Conservation (phyloP, 768 basidiomycete species). For the Phaffia australis region DNA sequence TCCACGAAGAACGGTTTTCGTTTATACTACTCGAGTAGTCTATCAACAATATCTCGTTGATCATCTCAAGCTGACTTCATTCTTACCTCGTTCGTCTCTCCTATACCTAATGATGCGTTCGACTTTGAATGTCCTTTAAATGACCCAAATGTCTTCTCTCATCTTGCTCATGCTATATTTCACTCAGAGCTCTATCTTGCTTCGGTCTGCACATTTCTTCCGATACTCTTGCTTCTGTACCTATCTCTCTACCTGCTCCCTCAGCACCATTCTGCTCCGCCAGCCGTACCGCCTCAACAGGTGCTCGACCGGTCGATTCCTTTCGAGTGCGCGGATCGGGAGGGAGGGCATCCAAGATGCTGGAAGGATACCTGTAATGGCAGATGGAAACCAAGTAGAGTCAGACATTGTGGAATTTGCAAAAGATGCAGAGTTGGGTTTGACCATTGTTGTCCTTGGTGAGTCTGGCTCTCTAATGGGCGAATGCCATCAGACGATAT, state of each 20-base stretch:
- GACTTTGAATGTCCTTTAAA: no score
- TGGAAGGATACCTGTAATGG: constrained; percentile 36
- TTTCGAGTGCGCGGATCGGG: constrained; percentile 26
- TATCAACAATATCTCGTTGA: no score
- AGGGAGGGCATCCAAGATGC: constrained; percentile 31
- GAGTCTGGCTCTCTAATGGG: constrained; percentile 8
- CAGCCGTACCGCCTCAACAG: constrained; percentile 1
- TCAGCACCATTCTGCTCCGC: not conserved
- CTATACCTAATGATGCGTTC: no score
- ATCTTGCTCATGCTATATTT: no score
- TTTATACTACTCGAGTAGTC: no score
- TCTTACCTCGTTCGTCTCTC: no score
- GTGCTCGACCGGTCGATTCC: not conserved
- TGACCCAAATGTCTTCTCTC: no score
- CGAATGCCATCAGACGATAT: no score
- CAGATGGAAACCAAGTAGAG: constrained; percentile 38
- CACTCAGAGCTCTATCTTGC: no score
- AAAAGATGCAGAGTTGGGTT: constrained; percentile 36
- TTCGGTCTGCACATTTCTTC: no score
- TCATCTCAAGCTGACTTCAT: no score
- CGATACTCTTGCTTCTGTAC: not conserved
- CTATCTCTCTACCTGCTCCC: constrained; percentile 13
- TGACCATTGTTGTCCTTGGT: constrained; percentile 40
- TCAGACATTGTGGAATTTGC: constrained; percentile 37
- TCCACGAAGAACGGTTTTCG: no score